phyloP scores from a whole-genome alignment of 305 asterid species.

The Fraxinus sp. region DNA sequence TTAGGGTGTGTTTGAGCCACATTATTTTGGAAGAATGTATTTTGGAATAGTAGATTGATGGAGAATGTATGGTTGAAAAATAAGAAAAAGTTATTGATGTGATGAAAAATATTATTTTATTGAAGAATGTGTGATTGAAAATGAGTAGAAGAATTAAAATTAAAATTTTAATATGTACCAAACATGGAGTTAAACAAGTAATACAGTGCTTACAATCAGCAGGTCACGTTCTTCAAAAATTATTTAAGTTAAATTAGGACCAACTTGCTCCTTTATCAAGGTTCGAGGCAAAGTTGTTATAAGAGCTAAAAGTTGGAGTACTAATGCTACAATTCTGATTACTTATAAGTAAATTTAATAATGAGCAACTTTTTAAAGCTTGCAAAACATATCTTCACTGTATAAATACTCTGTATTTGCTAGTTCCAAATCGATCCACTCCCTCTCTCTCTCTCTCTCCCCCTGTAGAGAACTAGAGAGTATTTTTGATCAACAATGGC shows the following conservation, averaged over 20 bases:
- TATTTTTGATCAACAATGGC: slow-evolving; percentile 32
- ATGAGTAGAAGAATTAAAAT: too few species aligned
- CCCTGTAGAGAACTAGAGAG: neutral
- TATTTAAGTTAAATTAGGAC: neutral
- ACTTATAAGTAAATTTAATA: neutral
- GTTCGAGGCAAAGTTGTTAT: neutral
- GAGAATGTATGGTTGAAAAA: too few species aligned
- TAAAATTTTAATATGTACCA: too few species aligned
- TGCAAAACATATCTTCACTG: neutral
- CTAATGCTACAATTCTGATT: neutral
- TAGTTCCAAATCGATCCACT: slow-evolving; percentile 15
- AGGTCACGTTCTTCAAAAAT: neutral
- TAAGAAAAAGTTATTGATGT: too few species aligned
- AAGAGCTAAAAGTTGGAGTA: neutral
- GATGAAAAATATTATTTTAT: too few species aligned
- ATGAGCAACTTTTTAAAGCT: neutral
- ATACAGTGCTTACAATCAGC: neutral
- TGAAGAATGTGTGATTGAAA: too few species aligned
- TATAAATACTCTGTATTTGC: neutral
- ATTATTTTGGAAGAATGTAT: too few species aligned
- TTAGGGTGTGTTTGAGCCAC: too few species aligned
- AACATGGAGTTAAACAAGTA: neutral
- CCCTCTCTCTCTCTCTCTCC: slow-evolving; percentile 12
- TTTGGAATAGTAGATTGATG: too few species aligned
- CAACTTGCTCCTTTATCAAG: neutral